Evolutionary conservation across 768 basidiomycete genomes (phyloP), one percentile per base, ranked within the genome.

Genomic region (Crassisporium funariophilum): DNA sequence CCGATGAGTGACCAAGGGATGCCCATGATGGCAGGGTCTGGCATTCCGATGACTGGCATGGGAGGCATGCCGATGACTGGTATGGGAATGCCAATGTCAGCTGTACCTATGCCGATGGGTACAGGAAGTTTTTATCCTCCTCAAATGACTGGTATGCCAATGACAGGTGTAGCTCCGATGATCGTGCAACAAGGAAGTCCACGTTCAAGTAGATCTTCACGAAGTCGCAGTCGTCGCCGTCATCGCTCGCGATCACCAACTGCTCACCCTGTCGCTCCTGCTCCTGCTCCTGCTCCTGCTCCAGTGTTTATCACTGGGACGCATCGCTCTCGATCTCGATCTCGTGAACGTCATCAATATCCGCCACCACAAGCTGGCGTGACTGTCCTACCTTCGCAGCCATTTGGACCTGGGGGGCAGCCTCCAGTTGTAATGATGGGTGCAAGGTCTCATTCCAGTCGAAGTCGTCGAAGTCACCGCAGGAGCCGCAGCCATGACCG

Each of bases 281-380:
- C 46, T 3, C 38, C 45, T 5, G 45, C 48, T 9, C 35, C 44
- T 11, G 39, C 50, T 3, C 48, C 45, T 13, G 41, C 41, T n/a
- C 46, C n/a, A n/a, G 35, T 63, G 2, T 55, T 63, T 39, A 60
- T 58, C 24, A 35, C 46, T 25, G 58, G 34, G 33, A 42, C 56
- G 41, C 49, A 35, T 44, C 55, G 58, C 20, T 45, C 47, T 24
- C 59, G 50, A 2, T 55, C 53, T 21, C 56, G 58, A 31, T 62
- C 60, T 41, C 54, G n/a, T n/a, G n/a, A n/a, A n/a, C n/a, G n/a
- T n/a, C n/a, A n/a, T n/a, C n/a, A n/a, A n/a, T n/a, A n/a, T n/a
- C n/a, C n/a, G n/a, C n/a, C n/a, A n/a, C n/a, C n/a, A n/a, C n/a
- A n/a, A n/a, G n/a, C n/a, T n/a, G n/a, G n/a, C n/a, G n/a, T n/a